Base-by-base conservation (phyloP, 257 asterid species). In the Penstemon eatonii region DNA sequence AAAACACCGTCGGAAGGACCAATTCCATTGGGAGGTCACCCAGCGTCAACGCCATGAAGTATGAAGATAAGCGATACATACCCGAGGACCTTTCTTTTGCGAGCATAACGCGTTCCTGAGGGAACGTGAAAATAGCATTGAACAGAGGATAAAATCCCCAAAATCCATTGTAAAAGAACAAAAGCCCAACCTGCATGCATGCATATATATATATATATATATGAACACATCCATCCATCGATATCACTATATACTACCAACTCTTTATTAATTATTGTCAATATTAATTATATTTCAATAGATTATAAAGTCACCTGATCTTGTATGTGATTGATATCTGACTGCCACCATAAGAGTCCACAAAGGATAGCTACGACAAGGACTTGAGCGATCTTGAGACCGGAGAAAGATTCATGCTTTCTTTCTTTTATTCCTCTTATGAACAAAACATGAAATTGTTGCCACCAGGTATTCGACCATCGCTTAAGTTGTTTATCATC, bases 21-120 rank as follows among this genome's bases (percentile, higher is more conserved):
- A 86, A 68, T 9, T 74, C 86, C 81, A 79, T 76, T 4, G 93
- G 93, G 10, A 86, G 79, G 70, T 86, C 90, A 12, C 88, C 86
- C 0, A 75, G 50, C 0, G 75, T 82, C 6, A 79, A 71, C 15
- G 90, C 87, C 79, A 84, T 65, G 82, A 84, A 86, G 64, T 76
- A 86, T 1, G 93, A 84, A 3, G 93, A 86, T 25, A 86, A 80
- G 40, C 78, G 74, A 67, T 86, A 86, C 85, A 79, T 86, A 1
- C 90, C 90, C 0, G 90, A 86, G 4, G 90, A 73, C 36, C 93
- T 77, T 69, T 86, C 93, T 68, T 86, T 86, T 8, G 78, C 82
- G 0, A 86, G 85, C 85, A 84, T 84, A 66, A 65, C 49, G 0
- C 83, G 75, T 50, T 86, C 93, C 61, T 64, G 73, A 4, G 93